A percentile compares a stretch with the other conserved stretches of the same genome.
These are phyloP conservation scores for Lippia alba DNA, from an alignment of 305 asterid species.

Conservation along the genomic window DNA sequence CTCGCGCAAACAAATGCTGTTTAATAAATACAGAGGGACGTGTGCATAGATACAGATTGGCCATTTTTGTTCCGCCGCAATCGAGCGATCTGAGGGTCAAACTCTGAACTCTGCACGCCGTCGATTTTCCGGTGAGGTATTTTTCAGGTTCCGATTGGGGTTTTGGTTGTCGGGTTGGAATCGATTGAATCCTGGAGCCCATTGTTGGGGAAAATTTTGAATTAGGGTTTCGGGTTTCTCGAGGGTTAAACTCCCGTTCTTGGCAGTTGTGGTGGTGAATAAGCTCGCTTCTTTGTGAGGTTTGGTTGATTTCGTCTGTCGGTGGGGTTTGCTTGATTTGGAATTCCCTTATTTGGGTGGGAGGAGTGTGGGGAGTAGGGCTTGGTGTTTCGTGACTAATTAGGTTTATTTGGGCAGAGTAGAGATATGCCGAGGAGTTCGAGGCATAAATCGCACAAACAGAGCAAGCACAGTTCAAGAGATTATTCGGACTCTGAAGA, in stretches of 20 bases:
- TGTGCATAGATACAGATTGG: conserved; percentile 23
- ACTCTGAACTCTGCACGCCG: conserved; percentile 40
- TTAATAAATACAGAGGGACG: conserved; percentile 21
- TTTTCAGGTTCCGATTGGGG: conserved; percentile 34
- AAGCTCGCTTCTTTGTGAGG: conserved; percentile 25
- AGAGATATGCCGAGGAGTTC: conserved; percentile 86
- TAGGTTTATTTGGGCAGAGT: conserved; percentile 29
- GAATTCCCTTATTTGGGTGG: conserved; percentile 27
- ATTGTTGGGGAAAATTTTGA: conserved; percentile 31
- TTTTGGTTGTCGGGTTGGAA: conserved; percentile 35
- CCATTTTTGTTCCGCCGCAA: conserved; percentile 54
- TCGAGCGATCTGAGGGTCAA: conserved; percentile 59
- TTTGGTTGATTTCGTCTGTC: conserved; percentile 17
- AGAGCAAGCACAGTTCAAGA: conserved; percentile 81
- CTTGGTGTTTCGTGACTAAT: conserved; percentile 31
- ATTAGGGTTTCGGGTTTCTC: conserved; percentile 59
- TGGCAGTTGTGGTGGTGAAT: conserved; percentile 2
- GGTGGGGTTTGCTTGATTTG: conserved; percentile 13
- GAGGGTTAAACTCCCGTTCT: conserved; percentile 34
- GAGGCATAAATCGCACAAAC: conserved; percentile 90
- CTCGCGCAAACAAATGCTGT: conserved; percentile 32
- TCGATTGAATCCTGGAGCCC: conserved; percentile 30
- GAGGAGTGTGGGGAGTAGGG: conserved; percentile 40
- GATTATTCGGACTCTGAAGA: conserved; percentile 91
- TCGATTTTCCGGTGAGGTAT: conserved; percentile 36